Conservation (phyloP, 108 stramenopile species). For the Discostella stelligeroides region DNA sequence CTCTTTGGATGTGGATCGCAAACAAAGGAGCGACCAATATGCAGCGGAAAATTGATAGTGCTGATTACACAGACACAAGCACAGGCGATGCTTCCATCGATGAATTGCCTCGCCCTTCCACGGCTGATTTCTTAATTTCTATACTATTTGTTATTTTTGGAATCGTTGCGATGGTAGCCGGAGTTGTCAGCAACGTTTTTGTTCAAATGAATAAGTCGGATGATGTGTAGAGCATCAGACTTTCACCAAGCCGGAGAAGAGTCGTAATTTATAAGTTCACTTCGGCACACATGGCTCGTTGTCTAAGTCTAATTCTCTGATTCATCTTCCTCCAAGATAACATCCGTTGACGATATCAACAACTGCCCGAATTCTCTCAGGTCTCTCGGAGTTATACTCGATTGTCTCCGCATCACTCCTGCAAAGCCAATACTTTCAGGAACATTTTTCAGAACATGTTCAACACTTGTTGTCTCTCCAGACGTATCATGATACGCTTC, state of each 20-base stretch:
- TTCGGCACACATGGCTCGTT: neutral
- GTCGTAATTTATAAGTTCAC: neutral
- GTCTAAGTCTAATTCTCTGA: neutral
- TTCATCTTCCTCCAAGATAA: neutral
- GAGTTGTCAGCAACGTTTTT: slow-evolving; percentile 70
- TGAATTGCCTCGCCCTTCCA: slow-evolving; percentile 46
- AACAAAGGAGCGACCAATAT: slow-evolving; percentile 34
- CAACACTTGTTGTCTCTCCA: slow-evolving; percentile 4
- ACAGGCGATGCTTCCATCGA: slow-evolving; percentile 15
- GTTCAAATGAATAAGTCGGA: slow-evolving; percentile 51
- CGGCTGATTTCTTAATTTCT: slow-evolving; percentile 54
- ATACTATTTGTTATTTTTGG: slow-evolving; percentile 82
- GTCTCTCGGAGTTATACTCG: slow-evolving; percentile 19
- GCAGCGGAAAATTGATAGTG: slow-evolving; percentile 33
- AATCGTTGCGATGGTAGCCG: slow-evolving; percentile 60
- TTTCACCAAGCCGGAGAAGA: neutral
- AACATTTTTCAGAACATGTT: neutral
- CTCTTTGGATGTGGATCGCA: slow-evolving; percentile 46
- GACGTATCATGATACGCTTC: slow-evolving; percentile 24
- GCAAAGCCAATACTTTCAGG: slow-evolving; percentile 4
- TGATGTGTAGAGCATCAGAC: neutral
- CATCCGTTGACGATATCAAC: slow-evolving; percentile 3
- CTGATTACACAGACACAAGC: slow-evolving; percentile 10
- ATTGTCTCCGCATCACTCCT: slow-evolving; percentile 31
- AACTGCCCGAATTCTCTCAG: slow-evolving; percentile 20